phyloP scores from a whole-genome alignment of 495 filamentous ascomycete species.

The Talaromyces nanjingensis region DNA sequence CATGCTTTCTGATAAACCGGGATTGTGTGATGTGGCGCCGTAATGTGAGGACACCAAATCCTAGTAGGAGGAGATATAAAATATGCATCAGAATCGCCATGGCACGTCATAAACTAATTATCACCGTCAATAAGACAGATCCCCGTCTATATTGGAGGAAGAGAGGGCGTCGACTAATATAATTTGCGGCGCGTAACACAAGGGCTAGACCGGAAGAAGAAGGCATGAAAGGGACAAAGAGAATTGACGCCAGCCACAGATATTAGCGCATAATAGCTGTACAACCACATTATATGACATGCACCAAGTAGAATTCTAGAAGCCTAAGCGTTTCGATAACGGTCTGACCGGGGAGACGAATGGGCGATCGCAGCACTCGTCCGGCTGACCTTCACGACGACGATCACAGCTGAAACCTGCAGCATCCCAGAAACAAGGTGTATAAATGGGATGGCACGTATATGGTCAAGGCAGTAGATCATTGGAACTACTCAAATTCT shows the following conservation, averaged over 20 bases:
- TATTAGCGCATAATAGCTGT: neutral
- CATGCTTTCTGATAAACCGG: conserved; percentile 2
- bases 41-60: neutral
- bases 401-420: neutral
- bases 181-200: neutral
- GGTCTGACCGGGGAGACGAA: neutral
- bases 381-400: neutral
- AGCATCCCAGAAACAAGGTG: neutral
- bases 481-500: neutral
- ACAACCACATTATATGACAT: neutral
- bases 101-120: neutral
- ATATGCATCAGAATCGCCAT: neutral
- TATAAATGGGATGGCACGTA: neutral
- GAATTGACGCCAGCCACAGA: neutral
- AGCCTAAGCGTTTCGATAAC: neutral
- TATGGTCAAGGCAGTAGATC: neutral
- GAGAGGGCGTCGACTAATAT: neutral
- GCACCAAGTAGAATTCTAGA: neutral
- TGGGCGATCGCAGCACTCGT: neutral
- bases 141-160: too few species aligned
- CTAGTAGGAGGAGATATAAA: neutral
- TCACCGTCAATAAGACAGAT: neutral
- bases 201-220: neutral
- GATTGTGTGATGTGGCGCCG: neutral
- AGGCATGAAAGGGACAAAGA: neutral